Percentiles rank a stretch among this genome's conserved stretches.
phyloP scores from a whole-genome alignment of 2,329 filamentous ascomycete genomes.

The Hypoxylon rubiginosum region DNA sequence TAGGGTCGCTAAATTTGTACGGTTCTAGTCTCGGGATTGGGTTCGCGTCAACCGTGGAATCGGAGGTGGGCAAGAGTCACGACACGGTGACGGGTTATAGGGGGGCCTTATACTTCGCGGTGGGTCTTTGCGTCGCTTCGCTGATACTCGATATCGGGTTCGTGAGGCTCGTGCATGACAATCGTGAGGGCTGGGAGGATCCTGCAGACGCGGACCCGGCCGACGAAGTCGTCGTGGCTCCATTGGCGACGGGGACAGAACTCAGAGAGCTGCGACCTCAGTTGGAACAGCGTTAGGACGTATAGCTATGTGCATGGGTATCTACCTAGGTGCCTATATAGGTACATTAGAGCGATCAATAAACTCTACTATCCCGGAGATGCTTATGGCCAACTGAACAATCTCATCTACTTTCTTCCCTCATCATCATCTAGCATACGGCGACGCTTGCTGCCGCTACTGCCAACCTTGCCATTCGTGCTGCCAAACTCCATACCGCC shows the following conservation, averaged over 20 bases:
- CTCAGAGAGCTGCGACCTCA: constrained; percentile 23
- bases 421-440: constrained; percentile 34
- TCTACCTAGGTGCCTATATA: neutral
- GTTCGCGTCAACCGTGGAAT: constrained; percentile 57
- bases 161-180: constrained; percentile 35
- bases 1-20: constrained; percentile 61
- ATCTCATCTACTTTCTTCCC: constrained; percentile 2
- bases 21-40: constrained; percentile 59
- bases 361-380: too few relatives aligned
- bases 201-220: constrained; percentile 32
- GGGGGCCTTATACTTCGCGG: constrained; percentile 31
- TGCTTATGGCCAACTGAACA: neutral
- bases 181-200: constrained; percentile 36
- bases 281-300: constrained; percentile 17
- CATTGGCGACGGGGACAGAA: constrained; percentile 29
- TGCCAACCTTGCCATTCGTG: neutral
- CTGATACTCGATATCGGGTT: constrained; percentile 30
- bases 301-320: neutral
- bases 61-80: constrained; percentile 25
- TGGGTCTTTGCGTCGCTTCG: constrained; percentile 26
- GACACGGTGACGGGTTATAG: constrained; percentile 27
- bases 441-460: constrained; percentile 31
- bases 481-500: neutral
- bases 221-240: constrained; percentile 24
- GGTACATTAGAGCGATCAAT: neutral